phyloP scores from a whole-genome alignment of 2,329 filamentous ascomycete genomes.

The Xylaria digitata region DNA sequence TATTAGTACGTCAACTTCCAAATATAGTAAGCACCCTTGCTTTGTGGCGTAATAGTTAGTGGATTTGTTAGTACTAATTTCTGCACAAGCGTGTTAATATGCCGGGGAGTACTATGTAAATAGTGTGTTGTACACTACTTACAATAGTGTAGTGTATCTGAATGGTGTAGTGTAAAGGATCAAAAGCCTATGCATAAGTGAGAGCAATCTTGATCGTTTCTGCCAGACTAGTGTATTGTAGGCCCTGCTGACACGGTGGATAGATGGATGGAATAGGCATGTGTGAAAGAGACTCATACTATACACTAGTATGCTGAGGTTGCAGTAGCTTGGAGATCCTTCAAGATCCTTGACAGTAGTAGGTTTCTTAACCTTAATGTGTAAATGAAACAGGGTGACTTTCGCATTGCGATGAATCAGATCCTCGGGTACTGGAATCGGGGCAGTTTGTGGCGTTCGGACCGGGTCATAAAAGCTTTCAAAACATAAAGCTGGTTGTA shows the following conservation, averaged over 20 bases:
- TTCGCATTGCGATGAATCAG: constrained; percentile 13
- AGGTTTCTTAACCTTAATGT: constrained; percentile 1
- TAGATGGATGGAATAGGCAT: constrained; percentile 15
- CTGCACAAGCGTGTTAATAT: no score
- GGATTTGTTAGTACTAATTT: not conserved
- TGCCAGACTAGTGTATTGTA: not conserved
- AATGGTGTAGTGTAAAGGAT: no score
- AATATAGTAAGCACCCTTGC: no score
- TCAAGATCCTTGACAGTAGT: constrained; percentile 11
- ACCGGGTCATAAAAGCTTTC: not conserved
- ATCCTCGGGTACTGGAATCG: not conserved
- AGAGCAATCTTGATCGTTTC: not conserved
- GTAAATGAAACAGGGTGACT: constrained; percentile 7
- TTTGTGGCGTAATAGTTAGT: no score
- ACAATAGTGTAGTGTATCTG: no score
- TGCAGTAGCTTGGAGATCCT: constrained; percentile 11
- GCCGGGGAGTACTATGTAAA: no score
- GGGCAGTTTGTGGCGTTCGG: not conserved
- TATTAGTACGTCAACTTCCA: no score
- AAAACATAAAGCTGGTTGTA: not conserved
- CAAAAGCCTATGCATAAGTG: constrained; percentile 12
- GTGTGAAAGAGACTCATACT: not conserved
- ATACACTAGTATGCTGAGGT: not conserved
- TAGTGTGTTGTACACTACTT: no score
- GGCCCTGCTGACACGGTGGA: not conserved